Conservation (phyloP, 2,329 filamentous ascomycete genomes). For the Amauroascus niger region DNA sequence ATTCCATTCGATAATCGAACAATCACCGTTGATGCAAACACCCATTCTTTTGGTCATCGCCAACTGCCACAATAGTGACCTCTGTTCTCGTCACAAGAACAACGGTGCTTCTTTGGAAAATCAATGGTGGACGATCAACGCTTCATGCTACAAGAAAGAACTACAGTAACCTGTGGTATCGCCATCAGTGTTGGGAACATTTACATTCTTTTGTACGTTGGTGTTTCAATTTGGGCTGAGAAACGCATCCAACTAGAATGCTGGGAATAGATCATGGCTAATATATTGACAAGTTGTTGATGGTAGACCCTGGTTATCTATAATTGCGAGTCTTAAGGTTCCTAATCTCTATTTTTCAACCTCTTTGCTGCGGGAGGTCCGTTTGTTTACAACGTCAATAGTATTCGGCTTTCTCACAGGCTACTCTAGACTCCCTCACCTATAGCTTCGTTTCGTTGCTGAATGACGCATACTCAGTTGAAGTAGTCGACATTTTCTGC, state of each 20-base stretch:
- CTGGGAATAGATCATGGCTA: background rate
- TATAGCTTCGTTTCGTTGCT: slow-evolving; percentile 58
- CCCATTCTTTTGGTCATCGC: too few relatives aligned
- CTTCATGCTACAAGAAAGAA: slow-evolving; percentile 55
- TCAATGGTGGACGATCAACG: slow-evolving; percentile 40
- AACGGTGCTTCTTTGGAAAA: too few relatives aligned
- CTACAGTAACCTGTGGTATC: slow-evolving; percentile 51
- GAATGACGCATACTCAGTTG: slow-evolving; percentile 60
- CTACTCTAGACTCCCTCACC: too few relatives aligned
- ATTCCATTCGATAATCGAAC: too few relatives aligned
- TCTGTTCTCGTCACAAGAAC: too few relatives aligned
- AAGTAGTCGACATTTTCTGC: slow-evolving; percentile 55
- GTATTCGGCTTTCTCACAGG: too few relatives aligned
- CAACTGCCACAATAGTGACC: too few relatives aligned
- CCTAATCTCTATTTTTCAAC: background rate
- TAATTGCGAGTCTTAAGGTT: slow-evolving; percentile 39
- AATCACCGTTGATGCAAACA: too few relatives aligned
- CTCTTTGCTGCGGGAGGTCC: slow-evolving; percentile 50
- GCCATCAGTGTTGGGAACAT: slow-evolving; percentile 56
- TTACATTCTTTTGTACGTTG: slow-evolving; percentile 52
- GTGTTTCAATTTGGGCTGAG: slow-evolving; percentile 37
- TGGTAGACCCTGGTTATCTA: slow-evolving; percentile 42
- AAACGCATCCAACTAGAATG: background rate
- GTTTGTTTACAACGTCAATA: too few relatives aligned
- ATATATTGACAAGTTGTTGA: slow-evolving; percentile 16